Conservation (phyloP, 192 early-diverging fungal species). For the Umbelopsis sp. region DNA sequence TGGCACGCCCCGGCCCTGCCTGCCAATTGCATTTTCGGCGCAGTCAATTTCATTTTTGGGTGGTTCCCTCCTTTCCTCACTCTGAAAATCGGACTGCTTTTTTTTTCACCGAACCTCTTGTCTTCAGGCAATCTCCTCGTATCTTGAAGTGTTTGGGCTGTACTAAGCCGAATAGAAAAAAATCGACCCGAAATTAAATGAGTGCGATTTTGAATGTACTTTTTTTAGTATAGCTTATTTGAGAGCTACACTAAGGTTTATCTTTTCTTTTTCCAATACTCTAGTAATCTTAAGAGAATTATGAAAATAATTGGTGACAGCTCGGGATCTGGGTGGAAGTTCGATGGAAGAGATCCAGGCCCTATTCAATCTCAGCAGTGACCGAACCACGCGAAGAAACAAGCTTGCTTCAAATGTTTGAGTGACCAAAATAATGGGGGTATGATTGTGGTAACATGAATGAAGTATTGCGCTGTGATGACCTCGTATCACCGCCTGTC, state of each 20-base stretch:
- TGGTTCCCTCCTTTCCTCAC: neutral
- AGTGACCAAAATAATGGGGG: neutral
- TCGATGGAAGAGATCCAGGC: constrained; percentile 13
- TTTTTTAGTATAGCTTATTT: neutral
- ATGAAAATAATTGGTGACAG: neutral
- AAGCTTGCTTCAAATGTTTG: neutral
- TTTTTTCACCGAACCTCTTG: neutral
- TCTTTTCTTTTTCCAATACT: neutral
- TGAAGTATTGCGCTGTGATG: neutral
- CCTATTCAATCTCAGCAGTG: constrained; percentile 17
- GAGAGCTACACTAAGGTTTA: neutral
- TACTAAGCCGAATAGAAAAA: neutral
- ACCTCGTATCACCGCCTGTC: too few species aligned
- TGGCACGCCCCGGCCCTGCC: constrained; percentile 15
- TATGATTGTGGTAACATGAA: neutral
- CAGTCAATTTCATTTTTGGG: neutral
- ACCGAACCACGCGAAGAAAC: constrained; percentile 15
- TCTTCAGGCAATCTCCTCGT: neutral
- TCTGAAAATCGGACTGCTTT: neutral
- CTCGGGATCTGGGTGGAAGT: constrained; percentile 4
- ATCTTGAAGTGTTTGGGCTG: too few species aligned
- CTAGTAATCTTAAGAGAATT: neutral
- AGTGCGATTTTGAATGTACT: neutral
- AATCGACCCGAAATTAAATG: too few species aligned
- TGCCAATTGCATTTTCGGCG: constrained; percentile 11